Conservation (phyloP, 345 rosid species). For the Microcos paniculata region DNA sequence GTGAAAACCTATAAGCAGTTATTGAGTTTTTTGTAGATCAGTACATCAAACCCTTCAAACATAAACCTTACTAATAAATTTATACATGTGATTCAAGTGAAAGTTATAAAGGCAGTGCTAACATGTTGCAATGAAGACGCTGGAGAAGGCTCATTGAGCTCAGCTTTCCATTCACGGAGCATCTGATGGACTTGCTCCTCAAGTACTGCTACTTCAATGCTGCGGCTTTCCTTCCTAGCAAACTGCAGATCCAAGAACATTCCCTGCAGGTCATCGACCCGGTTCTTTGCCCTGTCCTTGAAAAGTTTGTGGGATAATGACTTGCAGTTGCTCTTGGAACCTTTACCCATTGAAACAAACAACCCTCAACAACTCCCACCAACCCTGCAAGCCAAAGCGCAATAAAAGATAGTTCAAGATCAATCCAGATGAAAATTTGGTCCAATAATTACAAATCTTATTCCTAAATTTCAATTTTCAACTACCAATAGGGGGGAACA, state of each 20-base stretch:
- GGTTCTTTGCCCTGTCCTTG: constrained; percentile 93
- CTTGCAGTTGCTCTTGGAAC: constrained; percentile 81
- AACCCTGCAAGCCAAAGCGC: constrained; percentile 24
- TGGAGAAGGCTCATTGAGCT: constrained; percentile 98
- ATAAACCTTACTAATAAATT: background rate
- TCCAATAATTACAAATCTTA: background rate
- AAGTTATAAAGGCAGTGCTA: constrained; percentile 20
- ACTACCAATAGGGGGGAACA: background rate
- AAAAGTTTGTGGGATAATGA: constrained; percentile 93
- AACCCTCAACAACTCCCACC: constrained; percentile 15
- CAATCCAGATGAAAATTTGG: constrained; percentile 13
- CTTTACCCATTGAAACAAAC: constrained; percentile 63
- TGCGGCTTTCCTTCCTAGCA: constrained; percentile 91
- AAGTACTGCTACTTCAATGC: constrained; percentile 61
- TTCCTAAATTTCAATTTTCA: background rate
- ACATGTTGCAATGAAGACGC: constrained; percentile 98
- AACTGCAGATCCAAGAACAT: constrained; percentile 84
- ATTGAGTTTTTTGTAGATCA: background rate
- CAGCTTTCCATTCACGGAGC: constrained; percentile 99
- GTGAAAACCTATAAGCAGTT: background rate
- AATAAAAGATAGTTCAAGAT: constrained; percentile 13
- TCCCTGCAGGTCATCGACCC: constrained; percentile 97
- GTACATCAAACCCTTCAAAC: background rate
- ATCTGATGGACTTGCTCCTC: constrained; percentile 99
- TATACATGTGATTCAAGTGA: constrained; percentile 18